phyloP scores from a whole-genome alignment of 495 filamentous ascomycete genomes.

The Talaromyces wortmannii region DNA sequence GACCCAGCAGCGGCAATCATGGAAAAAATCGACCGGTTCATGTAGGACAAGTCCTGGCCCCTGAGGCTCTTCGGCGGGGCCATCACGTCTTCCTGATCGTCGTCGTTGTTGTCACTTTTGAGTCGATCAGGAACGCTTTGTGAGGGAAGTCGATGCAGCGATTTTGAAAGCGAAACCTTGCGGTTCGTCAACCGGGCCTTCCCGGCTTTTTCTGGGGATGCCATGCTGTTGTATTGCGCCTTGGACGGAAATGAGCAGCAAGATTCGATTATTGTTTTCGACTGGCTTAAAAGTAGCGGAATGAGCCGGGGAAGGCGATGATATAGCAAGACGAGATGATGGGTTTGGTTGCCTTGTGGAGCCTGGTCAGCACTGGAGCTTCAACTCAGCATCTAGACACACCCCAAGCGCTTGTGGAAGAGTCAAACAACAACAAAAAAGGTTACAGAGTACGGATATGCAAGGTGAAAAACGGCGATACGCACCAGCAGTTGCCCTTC shows the following conservation, averaged over 20 bases:
- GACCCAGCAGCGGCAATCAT: slow-evolving; percentile 89
- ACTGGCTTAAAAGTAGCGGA: too few relatives aligned
- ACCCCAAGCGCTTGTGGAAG: background rate
- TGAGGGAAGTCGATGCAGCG: slow-evolving; percentile 48
- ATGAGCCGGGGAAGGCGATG: too few relatives aligned
- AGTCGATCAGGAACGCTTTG: slow-evolving; percentile 75
- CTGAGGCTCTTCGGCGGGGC: slow-evolving; percentile 41
- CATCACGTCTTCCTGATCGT: slow-evolving; percentile 67
- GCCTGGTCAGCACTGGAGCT: background rate
- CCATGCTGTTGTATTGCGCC: background rate
- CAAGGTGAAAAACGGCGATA: background rate
- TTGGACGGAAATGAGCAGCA: too few relatives aligned
- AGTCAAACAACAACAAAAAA: background rate
- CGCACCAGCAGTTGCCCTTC: background rate
- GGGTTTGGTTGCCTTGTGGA: background rate
- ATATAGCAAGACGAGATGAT: too few relatives aligned
- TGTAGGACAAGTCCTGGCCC: slow-evolving; percentile 48
- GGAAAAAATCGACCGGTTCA: slow-evolving; percentile 94
- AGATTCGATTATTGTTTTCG: background rate
- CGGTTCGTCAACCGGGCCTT: slow-evolving; percentile 36
- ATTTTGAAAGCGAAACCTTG: slow-evolving; percentile 52
- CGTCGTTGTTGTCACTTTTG: slow-evolving; percentile 52
- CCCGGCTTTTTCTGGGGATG: slow-evolving; percentile 21
- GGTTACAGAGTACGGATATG: too few relatives aligned
- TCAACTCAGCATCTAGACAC: background rate